Conservation (phyloP, 768 basidiomycete species). For the Guyanaporus albipodus region DNA sequence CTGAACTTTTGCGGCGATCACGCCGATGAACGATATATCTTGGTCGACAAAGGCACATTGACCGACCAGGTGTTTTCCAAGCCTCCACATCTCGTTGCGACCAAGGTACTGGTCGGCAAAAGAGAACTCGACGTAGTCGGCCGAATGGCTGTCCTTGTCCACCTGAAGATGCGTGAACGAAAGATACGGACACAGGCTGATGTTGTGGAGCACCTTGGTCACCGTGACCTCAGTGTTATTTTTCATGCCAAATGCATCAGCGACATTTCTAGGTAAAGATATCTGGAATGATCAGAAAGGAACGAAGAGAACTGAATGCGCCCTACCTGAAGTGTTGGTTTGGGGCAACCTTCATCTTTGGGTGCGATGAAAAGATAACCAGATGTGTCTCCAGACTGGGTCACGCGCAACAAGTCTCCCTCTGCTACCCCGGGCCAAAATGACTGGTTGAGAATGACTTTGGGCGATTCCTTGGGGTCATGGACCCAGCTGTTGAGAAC, state of each 20-base stretch:
- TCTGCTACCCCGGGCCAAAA: constrained; percentile 77
- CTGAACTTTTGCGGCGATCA: constrained; percentile 78
- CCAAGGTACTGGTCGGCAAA: constrained; percentile 97
- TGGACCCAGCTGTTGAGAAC: constrained; percentile 72
- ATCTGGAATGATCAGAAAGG: constrained; percentile 42
- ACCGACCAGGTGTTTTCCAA: constrained; percentile 76
- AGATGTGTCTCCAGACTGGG: constrained; percentile 37
- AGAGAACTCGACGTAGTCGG: constrained; percentile 81
- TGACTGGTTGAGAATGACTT: constrained; percentile 65
- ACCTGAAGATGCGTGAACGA: constrained; percentile 44
- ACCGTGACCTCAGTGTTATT: constrained; percentile 70
- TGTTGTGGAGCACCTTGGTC: constrained; percentile 52
- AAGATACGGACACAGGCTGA: not conserved
- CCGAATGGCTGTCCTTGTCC: constrained; percentile 56
- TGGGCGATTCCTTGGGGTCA: constrained; percentile 55
- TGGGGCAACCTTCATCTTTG: constrained; percentile 55
- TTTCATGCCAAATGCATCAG: constrained; percentile 65
- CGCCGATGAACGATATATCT: constrained; percentile 80
- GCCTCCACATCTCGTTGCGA: constrained; percentile 94
- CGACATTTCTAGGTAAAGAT: constrained; percentile 68
- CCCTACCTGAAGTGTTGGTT: constrained; percentile 62
- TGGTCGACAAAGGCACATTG: constrained; percentile 82
- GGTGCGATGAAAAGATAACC: constrained; percentile 65
- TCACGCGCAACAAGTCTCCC: constrained; percentile 68
- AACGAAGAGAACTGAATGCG: not conserved